A percentile compares a stretch with the other conserved stretches of the same genome.
phyloP scores from a whole-genome alignment of 306 rosid species.

The Cucurbita moschata region DNA sequence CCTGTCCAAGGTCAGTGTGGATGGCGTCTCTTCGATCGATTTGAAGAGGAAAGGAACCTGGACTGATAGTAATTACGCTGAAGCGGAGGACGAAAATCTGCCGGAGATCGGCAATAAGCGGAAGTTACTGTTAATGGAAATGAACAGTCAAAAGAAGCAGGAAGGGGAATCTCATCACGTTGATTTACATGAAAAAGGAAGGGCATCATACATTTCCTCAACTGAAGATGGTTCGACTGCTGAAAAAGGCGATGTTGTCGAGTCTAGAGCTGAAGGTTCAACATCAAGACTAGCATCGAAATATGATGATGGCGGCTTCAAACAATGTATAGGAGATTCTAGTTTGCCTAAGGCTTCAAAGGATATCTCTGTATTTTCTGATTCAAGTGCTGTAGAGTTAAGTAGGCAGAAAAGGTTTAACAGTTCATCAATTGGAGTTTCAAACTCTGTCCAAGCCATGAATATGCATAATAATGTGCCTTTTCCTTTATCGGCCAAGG shows the following conservation, averaged over 20 bases:
- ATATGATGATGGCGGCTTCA: neutral
- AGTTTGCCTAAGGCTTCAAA: slow-evolving; percentile 46
- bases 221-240: slow-evolving; percentile 82
- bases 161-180: slow-evolving; percentile 44
- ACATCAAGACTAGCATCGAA: slow-evolving; percentile 26
- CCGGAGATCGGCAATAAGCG: slow-evolving; percentile 45
- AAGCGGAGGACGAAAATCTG: slow-evolving; percentile 52
- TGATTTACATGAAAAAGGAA: slow-evolving; percentile 50
- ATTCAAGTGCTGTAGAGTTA: slow-evolving; percentile 22
- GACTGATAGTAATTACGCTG: slow-evolving; percentile 32
- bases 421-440: slow-evolving; percentile 35
- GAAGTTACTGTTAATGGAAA: slow-evolving; percentile 30
- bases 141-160: slow-evolving; percentile 15
- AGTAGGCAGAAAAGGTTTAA: slow-evolving; percentile 59
- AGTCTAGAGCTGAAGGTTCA: slow-evolving; percentile 80
- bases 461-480: slow-evolving; percentile 55
- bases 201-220: slow-evolving; percentile 50
- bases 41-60: slow-evolving; percentile 62
- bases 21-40: slow-evolving; percentile 39
- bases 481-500: slow-evolving; percentile 40
- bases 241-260: slow-evolving; percentile 91
- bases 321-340: slow-evolving; percentile 27
- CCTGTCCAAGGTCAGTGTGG: slow-evolving; percentile 52
- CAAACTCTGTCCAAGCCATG: slow-evolving; percentile 42
- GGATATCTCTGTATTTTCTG: slow-evolving; percentile 31